A percentile compares a stretch with the other conserved stretches of the same genome.
phyloP scores from a whole-genome alignment of 2,329 filamentous ascomycete genomes.

The Colletotrichum spinosum region DNA sequence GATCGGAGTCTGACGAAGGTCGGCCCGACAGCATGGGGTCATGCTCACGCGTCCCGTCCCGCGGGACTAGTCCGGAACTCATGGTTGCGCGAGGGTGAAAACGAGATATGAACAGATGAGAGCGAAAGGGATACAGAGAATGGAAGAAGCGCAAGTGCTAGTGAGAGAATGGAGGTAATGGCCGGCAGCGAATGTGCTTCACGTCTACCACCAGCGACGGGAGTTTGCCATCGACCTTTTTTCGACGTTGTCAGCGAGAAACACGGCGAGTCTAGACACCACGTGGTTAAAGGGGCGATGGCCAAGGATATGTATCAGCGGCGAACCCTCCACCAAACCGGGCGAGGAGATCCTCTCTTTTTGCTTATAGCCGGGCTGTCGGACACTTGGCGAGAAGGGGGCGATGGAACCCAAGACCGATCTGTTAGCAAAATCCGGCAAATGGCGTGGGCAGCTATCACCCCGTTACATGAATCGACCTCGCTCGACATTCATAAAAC shows the following conservation, averaged over 20 bases:
- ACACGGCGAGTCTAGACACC: conserved; percentile 8
- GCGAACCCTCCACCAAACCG: conserved; percentile 12
- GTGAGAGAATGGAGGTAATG: conserved; percentile 6
- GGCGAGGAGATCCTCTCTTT: conserved; percentile 18
- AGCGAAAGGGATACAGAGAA: conserved; percentile 14
- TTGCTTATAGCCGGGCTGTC: conserved; percentile 23
- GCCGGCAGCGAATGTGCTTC: conserved; percentile 11
- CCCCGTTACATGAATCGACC: background rate
- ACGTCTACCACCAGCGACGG: conserved; percentile 6
- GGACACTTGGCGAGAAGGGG: conserved; percentile 15
- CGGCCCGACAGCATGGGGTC: conserved; percentile 31
- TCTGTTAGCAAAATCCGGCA: background rate
- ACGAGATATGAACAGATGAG: background rate
- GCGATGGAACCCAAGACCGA: conserved; percentile 7
- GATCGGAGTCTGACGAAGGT: conserved; percentile 27
- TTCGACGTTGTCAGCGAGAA: conserved; percentile 13
- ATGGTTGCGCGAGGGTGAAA: conserved; percentile 4
- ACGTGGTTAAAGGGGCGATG: conserved; percentile 35
- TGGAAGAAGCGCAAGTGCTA: background rate
- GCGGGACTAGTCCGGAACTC: conserved; percentile 32
- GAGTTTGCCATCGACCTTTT: conserved; percentile 22
- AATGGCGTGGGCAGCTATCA: background rate
- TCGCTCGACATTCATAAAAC: background rate
- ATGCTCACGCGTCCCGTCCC: conserved; percentile 34
- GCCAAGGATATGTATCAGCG: conserved; percentile 2